These are phyloP conservation scores for Nissolia schottii DNA, from an alignment of 306 rosid species.

Conservation along the genomic window DNA sequence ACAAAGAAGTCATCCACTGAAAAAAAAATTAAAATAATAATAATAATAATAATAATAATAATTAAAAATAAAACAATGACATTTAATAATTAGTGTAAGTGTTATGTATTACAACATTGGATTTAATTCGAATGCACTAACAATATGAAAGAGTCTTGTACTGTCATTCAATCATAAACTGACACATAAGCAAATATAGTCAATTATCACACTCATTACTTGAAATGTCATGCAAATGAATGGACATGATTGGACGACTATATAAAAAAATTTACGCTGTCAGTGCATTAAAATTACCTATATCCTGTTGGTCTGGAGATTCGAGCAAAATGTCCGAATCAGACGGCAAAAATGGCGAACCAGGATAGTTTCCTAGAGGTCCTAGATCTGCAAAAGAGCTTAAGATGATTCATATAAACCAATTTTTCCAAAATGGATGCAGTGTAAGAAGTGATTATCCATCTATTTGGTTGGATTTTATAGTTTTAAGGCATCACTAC, in stretches of 20 bases:
- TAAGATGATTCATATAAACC: not conserved
- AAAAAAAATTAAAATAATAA: conserved; percentile 17
- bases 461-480: not conserved
- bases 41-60: too few species aligned
- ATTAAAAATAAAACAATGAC: too few species aligned
- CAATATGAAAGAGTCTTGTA: too few species aligned
- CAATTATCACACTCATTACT: too few species aligned
- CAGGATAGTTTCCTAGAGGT: conserved; percentile 86
- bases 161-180: too few species aligned
- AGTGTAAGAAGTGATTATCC: not conserved
- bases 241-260: too few species aligned
- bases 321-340: conserved; percentile 91
- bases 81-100: not conserved
- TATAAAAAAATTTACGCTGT: too few species aligned
- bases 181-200: too few species aligned
- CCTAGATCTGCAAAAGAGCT: conserved; percentile 75
- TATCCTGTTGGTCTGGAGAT: conserved; percentile 91
- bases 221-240: too few species aligned
- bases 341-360: conserved; percentile 91
- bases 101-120: too few species aligned
- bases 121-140: too few species aligned
- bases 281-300: conserved; percentile 71
- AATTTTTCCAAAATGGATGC: not conserved
- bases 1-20: conserved; percentile 98
- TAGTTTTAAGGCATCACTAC: not conserved